Evolutionary conservation across 1,284 basidiomycete genomes (phyloP).

Genomic region (Pascua sp.): DNA sequence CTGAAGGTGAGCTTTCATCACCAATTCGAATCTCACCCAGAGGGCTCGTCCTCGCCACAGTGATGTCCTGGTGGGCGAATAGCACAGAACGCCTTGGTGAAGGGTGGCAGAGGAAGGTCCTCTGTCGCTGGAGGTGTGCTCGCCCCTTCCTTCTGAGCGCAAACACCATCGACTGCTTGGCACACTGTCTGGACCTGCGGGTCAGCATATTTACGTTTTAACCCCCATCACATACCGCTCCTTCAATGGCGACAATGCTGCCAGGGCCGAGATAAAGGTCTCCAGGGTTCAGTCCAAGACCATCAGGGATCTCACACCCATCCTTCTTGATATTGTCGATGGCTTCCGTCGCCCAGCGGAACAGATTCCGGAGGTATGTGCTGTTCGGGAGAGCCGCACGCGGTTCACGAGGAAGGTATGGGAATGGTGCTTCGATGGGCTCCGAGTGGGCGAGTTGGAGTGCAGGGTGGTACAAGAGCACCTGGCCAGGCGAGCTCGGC

Average conservation of each 20-base stretch:
- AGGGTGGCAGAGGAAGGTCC: too few relatives aligned
- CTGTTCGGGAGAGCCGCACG: constrained; percentile 24
- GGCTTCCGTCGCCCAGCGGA: constrained; percentile 63
- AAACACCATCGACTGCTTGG: constrained; percentile 68
- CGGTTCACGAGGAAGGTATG: constrained; percentile 22
- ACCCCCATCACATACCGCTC: constrained; percentile 54
- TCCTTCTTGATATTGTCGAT: constrained; percentile 62
- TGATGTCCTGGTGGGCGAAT: constrained; percentile 88
- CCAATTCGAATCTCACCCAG: constrained; percentile 55
- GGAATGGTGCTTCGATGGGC: constrained; percentile 38
- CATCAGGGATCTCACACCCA: constrained; percentile 73
- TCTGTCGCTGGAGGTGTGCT: neutral
- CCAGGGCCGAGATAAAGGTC: constrained; percentile 71
- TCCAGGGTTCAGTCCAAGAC: constrained; percentile 61
- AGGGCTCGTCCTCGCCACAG: constrained; percentile 80
- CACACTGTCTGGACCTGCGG: constrained; percentile 61
- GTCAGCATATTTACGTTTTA: constrained; percentile 57
- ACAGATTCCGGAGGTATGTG: constrained; percentile 39
- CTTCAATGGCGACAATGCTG: constrained; percentile 49
- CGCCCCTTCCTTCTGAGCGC: constrained; percentile 7
- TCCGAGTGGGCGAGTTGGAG: constrained; percentile 42
- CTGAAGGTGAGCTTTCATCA: constrained; percentile 16
- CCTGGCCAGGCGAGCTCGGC: constrained; percentile 27
- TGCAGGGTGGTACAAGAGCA: constrained; percentile 42
- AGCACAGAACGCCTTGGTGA: constrained; percentile 67